These are phyloP conservation scores for Anthostomella pinea DNA, from an alignment of 2,329 filamentous ascomycete genomes.

Conservation along the genomic window DNA sequence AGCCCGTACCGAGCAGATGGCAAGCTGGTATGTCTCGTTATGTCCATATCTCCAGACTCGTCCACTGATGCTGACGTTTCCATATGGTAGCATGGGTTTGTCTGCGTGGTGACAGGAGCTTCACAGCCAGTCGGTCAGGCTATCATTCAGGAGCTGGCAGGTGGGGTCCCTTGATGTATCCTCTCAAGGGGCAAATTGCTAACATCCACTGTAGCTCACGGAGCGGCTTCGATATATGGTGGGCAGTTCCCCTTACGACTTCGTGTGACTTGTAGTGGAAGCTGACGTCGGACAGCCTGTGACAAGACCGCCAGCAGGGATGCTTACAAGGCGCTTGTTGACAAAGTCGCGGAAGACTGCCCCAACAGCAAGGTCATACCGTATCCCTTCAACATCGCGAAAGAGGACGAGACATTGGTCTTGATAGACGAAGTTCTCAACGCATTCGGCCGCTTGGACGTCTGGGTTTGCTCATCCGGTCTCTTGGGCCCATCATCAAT, in stretches of 20 bases:
- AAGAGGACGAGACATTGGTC: slow-evolving; percentile 57
- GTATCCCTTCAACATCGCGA: slow-evolving; percentile 57
- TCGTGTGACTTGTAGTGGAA: background rate
- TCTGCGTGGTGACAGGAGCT: slow-evolving; percentile 62
- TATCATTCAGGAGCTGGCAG: slow-evolving; percentile 57
- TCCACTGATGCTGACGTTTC: no score
- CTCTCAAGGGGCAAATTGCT: slow-evolving; percentile 8
- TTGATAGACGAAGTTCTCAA: slow-evolving; percentile 64
- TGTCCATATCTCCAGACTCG: no score
- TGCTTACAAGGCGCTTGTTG: slow-evolving; percentile 38
- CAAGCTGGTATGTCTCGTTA: slow-evolving; percentile 25
- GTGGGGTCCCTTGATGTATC: slow-evolving; percentile 29
- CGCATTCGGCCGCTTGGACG: slow-evolving; percentile 55
- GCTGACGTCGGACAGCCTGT: slow-evolving; percentile 40
- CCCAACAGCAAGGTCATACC: slow-evolving; percentile 60
- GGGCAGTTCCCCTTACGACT: slow-evolving; percentile 7
- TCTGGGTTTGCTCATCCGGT: slow-evolving; percentile 58
- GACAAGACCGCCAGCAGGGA: slow-evolving; percentile 41
- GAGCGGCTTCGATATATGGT: slow-evolving; percentile 62
- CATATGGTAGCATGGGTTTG: slow-evolving; percentile 59
- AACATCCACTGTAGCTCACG: slow-evolving; percentile 46
- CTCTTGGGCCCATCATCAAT: slow-evolving; percentile 57
- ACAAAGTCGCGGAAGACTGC: slow-evolving; percentile 39
- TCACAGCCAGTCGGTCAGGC: slow-evolving; percentile 59
- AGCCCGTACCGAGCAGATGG: slow-evolving; percentile 21